Percentiles rank a stretch among this genome's conserved stretches.
These are phyloP conservation scores for Russula dissimulans DNA, from an alignment of 768 basidiomycete genomes.

Conservation along the genomic window DNA sequence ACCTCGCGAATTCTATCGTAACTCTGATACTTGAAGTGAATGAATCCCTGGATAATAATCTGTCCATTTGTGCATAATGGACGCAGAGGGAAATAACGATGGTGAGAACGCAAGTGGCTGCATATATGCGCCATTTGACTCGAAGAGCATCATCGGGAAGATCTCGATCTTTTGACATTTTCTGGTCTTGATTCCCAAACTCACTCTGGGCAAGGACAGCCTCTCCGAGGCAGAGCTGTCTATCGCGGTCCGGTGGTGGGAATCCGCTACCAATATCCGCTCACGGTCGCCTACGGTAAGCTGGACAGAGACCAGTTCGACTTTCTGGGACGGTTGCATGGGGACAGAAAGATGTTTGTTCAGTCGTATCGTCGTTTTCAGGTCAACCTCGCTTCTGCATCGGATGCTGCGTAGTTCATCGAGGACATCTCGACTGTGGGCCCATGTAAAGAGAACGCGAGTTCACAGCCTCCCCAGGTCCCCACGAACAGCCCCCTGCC, in stretches of 20 bases:
- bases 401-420: constrained; percentile 47
- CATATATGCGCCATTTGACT: constrained; percentile 2
- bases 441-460: constrained; percentile 58
- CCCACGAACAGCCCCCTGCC: constrained; percentile 20
- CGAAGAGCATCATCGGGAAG: constrained; percentile 42
- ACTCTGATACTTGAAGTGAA: constrained; percentile 53
- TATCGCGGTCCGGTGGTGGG: constrained; percentile 68
- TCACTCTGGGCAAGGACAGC: constrained; percentile 42
- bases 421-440: constrained; percentile 56
- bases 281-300: constrained; percentile 21
- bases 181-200: constrained; percentile 31
- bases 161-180: constrained; percentile 64
- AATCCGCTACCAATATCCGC: constrained; percentile 59
- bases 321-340: neutral
- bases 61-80: constrained; percentile 49
- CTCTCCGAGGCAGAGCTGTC: constrained; percentile 56
- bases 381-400: constrained; percentile 48
- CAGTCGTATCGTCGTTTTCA: constrained; percentile 72
- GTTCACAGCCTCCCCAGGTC: constrained; percentile 21
- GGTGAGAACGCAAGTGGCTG: constrained; percentile 34
- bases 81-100: constrained; percentile 51
- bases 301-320: neutral
- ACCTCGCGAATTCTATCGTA: constrained; percentile 63
- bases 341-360: constrained; percentile 9
- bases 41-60: constrained; percentile 38